These are phyloP conservation scores for Corinectria fuckeliana DNA, from an alignment of 2,329 filamentous ascomycete species.

Conservation along the genomic window DNA sequence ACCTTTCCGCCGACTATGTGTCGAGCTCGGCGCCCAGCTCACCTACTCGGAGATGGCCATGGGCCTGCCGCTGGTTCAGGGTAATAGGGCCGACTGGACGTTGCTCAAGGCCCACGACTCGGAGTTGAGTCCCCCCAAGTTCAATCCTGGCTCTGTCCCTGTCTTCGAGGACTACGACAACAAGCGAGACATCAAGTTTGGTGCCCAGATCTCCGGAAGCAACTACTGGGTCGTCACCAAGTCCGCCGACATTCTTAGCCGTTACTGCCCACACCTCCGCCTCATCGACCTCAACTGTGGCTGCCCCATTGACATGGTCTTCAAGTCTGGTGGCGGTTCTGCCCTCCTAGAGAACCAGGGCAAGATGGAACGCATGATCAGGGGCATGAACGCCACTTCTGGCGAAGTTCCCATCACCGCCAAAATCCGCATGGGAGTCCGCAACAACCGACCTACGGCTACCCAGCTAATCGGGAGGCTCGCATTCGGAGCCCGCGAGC, in stretches of 20 bases:
- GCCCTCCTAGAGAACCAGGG: constrained; percentile 86
- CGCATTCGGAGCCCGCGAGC: constrained; percentile 78
- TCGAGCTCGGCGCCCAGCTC: constrained; percentile 85
- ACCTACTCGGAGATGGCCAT: constrained; percentile 99
- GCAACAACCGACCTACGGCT: constrained; percentile 79
- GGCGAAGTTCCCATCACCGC: constrained; percentile 90
- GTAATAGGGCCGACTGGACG: constrained; percentile 91
- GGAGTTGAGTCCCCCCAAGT: constrained; percentile 75
- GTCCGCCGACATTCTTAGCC: constrained; percentile 80
- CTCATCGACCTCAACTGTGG: constrained; percentile 97
- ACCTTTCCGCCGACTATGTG: constrained; percentile 89
- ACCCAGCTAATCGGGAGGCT: constrained; percentile 83
- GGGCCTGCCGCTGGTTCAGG: constrained; percentile 86
- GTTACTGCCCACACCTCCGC: constrained; percentile 80
- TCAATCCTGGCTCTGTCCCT: constrained; percentile 56
- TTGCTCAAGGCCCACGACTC: constrained; percentile 90
- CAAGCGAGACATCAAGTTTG: constrained; percentile 83
- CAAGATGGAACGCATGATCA: constrained; percentile 92
- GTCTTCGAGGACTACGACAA: constrained; percentile 82
- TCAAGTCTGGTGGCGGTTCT: constrained; percentile 85
- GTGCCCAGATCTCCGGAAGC: constrained; percentile 89
- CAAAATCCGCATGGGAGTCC: constrained; percentile 93
- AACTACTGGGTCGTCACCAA: constrained; percentile 92
- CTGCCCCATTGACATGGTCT: constrained; percentile 95
- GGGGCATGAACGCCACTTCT: constrained; percentile 95